Conservation (phyloP, 495 filamentous ascomycete species). For the Penicillium crystallinum region DNA sequence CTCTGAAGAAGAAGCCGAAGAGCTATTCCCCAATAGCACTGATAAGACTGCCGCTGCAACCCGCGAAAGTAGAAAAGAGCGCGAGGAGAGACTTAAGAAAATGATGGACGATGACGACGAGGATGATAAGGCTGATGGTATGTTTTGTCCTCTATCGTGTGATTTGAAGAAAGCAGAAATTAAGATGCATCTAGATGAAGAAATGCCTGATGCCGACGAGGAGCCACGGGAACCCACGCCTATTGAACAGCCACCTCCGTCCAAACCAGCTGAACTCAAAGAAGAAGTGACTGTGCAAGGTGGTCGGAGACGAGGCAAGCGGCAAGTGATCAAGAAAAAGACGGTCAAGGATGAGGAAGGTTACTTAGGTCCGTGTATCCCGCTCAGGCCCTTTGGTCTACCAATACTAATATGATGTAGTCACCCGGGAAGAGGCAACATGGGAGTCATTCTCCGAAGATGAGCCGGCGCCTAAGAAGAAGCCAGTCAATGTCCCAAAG, state of each 20-base stretch:
- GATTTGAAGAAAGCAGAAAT: not conserved
- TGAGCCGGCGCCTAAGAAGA: conserved; percentile 67
- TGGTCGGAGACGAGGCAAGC: conserved; percentile 71
- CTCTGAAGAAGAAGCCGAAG: conserved; percentile 71
- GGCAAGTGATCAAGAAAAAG: conserved; percentile 85
- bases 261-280: conserved; percentile 38
- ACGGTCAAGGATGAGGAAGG: conserved; percentile 88
- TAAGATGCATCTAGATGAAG: conserved; percentile 33
- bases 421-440: conserved; percentile 78
- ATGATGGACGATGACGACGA: conserved; percentile 87
- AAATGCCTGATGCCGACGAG: conserved; percentile 44
- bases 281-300: conserved; percentile 46
- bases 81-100: conserved; percentile 64
- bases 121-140: conserved; percentile 23
- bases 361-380: conserved; percentile 66
- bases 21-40: conserved; percentile 46
- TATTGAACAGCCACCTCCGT: conserved; percentile 34
- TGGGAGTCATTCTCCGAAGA: conserved; percentile 98
- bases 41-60: conserved; percentile 29
- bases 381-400: not conserved
- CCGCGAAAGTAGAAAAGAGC: conserved; percentile 60
- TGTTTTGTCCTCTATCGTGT: not conserved
- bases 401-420: conserved; percentile 43
- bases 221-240: conserved; percentile 50
- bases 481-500: conserved; percentile 45